Conservation (phyloP, 768 basidiomycete species). For the Crassisporium funariophilum region DNA sequence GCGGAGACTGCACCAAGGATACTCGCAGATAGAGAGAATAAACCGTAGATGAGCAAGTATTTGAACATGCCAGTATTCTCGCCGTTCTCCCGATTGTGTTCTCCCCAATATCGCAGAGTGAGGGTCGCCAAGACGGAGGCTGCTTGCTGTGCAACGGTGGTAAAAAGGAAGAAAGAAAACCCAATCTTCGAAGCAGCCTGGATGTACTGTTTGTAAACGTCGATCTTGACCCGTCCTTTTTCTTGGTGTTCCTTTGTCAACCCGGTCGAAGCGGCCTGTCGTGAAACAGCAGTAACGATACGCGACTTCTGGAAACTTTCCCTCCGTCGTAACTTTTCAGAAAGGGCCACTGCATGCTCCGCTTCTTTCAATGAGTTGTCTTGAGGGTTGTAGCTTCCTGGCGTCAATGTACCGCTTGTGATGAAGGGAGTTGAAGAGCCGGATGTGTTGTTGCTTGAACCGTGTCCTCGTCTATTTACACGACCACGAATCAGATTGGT, state of each 20-base stretch:
- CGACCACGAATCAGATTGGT: too few species aligned
- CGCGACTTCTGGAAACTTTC: constrained; percentile 60
- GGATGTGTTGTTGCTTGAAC: constrained; percentile 43
- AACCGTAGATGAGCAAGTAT: constrained; percentile 67
- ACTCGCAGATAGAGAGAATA: constrained; percentile 62
- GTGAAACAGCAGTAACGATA: constrained; percentile 42
- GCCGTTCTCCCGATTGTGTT: constrained; percentile 67
- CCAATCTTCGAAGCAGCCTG: constrained; percentile 76
- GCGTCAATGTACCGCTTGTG: constrained; percentile 38
- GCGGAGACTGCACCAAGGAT: constrained; percentile 56
- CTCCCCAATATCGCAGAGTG: constrained; percentile 80
- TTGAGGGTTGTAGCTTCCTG: constrained; percentile 22
- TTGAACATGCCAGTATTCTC: constrained; percentile 57
- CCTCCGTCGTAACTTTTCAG: constrained; percentile 60
- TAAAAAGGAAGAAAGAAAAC: constrained; percentile 63
- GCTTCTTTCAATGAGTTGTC: constrained; percentile 18
- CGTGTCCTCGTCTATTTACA: constrained; percentile 44
- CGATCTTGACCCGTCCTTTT: constrained; percentile 75
- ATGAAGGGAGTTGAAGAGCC: constrained; percentile 54
- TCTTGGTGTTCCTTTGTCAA: constrained; percentile 73
- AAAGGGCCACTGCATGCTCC: constrained; percentile 33
- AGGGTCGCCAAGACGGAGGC: constrained; percentile 60
- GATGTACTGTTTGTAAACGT: constrained; percentile 80
- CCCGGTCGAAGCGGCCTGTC: constrained; percentile 46
- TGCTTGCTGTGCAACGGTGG: constrained; percentile 58